Evolutionary conservation across 2,329 filamentous ascomycete genomes (phyloP), one percentile per base, ranked within the genome.

Genomic region (Aspergillus melleus): DNA sequence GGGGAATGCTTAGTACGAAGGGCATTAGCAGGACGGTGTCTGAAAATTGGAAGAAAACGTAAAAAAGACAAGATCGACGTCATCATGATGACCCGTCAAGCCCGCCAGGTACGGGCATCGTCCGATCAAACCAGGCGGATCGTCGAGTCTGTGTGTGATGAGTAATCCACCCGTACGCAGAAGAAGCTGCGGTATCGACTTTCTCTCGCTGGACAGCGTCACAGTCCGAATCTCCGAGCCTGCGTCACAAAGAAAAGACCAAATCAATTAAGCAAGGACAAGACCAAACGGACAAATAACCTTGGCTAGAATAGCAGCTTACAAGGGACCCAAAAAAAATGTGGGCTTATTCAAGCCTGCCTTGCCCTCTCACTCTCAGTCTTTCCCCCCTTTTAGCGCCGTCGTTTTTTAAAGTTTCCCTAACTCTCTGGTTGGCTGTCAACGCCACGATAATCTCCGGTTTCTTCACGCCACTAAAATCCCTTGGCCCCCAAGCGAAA

Each of bases 371-470:
- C 24, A 24, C 1, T 24, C 22, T 22, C 22, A 22, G 22, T 22
- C 9, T n/a, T n/a, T n/a, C 44, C 44, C 10, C 44, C 4, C 19
- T 11, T 20, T 20, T 24, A 20, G 22, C 22, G 44, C 22, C 22
- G 22, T 20, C 19, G 29, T 39, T 50, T 55, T 54, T 58, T 58
- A 47, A 22, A 42, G 57, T 65, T 16, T 36, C 36, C 51, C 53
- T 49, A 19, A 53, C 49, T 47, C 51, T 59, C 56, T 63, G 46
- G 57, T 63, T 62, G 61, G 61, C 52, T 57, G 56, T 50, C 61
- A 60, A 55, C 58, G 56, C 64, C 62, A 67, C 60, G 61, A 67
- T 66, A 68, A 68, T 67, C 65, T 68, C 66, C 66, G 66, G 64
- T 60, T 64, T 57, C 56, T 60, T 60, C 62, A 61, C 29, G 42